These are phyloP conservation scores for Fusarium siculi DNA, from an alignment of 2,329 filamentous ascomycete genomes.

Conservation along the genomic window DNA sequence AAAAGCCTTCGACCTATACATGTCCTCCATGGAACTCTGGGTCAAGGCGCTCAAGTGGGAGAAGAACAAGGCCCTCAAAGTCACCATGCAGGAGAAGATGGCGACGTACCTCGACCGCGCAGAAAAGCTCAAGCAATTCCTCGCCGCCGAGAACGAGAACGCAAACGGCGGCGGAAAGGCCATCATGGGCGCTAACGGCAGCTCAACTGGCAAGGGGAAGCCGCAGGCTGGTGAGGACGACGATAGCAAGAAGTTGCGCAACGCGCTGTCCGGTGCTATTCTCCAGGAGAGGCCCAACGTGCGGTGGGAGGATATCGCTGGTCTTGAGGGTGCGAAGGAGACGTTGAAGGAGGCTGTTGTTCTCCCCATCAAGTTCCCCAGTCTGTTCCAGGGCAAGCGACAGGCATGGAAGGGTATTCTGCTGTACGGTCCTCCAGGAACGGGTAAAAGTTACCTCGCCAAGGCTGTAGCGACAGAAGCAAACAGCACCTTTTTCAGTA, in stretches of 20 bases:
- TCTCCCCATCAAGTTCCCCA: constrained; percentile 97
- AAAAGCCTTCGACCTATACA: constrained; percentile 96
- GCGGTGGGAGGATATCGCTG: constrained; percentile 97
- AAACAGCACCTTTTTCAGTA: constrained; percentile 99
- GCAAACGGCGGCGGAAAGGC: constrained; percentile 71
- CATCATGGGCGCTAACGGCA: constrained; percentile 75
- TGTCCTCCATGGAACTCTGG: constrained; percentile 94
- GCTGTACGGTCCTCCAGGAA: constrained; percentile 94
- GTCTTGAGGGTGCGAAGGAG: constrained; percentile 93
- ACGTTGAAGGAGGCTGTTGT: constrained; percentile 98
- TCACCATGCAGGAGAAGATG: constrained; percentile 95
- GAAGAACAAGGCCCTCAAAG: constrained; percentile 97
- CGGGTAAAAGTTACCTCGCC: constrained; percentile 96
- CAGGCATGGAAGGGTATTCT: constrained; percentile 99
- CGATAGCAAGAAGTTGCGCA: constrained; percentile 94
- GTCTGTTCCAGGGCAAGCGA: constrained; percentile 93
- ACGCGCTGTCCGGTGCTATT: constrained; percentile 90
- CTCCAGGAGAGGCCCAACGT: constrained; percentile 95
- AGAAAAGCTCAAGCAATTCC: constrained; percentile 94
- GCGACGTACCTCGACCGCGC: constrained; percentile 98
- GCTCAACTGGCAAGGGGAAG: constrained; percentile 69
- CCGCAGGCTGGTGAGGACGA: constrained; percentile 76
- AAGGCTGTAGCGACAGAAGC: constrained; percentile 98
- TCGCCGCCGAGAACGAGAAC: constrained; percentile 79
- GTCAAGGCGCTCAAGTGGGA: constrained; percentile 99